phyloP scores from a whole-genome alignment of 208 protist genomes.

The Porcisia hertigi region DNA sequence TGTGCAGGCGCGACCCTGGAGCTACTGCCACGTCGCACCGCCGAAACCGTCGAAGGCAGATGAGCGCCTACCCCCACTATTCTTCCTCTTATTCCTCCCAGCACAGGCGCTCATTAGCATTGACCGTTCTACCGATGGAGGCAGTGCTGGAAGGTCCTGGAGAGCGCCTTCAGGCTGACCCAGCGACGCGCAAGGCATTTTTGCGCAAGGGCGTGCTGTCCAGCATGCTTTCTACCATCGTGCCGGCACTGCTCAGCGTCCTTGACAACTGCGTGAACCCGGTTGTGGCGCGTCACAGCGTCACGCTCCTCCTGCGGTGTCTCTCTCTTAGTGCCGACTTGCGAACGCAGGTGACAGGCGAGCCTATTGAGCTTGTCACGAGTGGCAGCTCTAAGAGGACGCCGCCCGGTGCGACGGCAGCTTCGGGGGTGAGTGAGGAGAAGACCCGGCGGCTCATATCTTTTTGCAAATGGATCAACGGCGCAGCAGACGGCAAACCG shows the following conservation, averaged over 20 bases:
- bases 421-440: background rate
- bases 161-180: conserved; percentile 32
- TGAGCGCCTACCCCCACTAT: background rate
- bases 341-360: conserved; percentile 24
- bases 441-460: conserved; percentile 7
- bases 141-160: conserved; percentile 27
- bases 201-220: conserved; percentile 39
- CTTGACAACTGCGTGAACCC: conserved; percentile 68
- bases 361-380: conserved; percentile 11
- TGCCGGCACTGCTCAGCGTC: conserved; percentile 55
- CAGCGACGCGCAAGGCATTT: conserved; percentile 33
- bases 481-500: conserved; percentile 1
- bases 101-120: background rate
- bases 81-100: background rate
- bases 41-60: conserved; percentile 1
- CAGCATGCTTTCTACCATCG: conserved; percentile 36
- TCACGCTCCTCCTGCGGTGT: conserved; percentile 64
- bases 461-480: conserved; percentile 25
- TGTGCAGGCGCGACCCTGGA: conserved; percentile 18
- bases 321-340: conserved; percentile 52
- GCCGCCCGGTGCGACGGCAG: background rate
- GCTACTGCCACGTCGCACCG: conserved; percentile 6
- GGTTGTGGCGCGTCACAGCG: conserved; percentile 70
- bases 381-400: background rate
- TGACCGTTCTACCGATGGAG: conserved; percentile 26